These are phyloP conservation scores for Xylariales sp. DNA, from an alignment of 2,329 filamentous ascomycete genomes.

Conservation along the genomic window DNA sequence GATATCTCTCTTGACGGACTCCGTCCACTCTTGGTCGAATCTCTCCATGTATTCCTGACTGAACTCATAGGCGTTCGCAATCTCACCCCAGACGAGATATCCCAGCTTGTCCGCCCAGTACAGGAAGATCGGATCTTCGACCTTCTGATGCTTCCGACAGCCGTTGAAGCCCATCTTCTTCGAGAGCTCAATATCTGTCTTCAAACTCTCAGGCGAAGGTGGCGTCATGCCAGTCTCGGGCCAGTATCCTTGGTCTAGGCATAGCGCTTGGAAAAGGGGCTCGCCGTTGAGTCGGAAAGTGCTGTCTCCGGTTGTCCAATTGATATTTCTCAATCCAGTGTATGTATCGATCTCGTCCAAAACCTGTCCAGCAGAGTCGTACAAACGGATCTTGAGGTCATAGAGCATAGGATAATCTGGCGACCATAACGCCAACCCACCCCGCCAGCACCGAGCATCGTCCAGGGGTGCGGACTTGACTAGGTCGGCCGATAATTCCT, in stretches of 20 bases:
- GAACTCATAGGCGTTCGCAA: constrained; percentile 62
- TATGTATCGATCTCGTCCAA: constrained; percentile 56
- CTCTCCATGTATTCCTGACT: constrained; percentile 52
- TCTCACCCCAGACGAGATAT: constrained; percentile 60
- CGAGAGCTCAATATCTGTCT: constrained; percentile 48
- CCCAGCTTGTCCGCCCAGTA: constrained; percentile 59
- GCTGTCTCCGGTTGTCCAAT: constrained; percentile 54
- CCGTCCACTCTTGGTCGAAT: constrained; percentile 61
- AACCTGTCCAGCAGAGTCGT: constrained; percentile 32
- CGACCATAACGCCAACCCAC: constrained; percentile 58
- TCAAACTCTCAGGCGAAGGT: constrained; percentile 40
- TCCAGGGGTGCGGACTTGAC: constrained; percentile 28
- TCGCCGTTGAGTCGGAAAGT: constrained; percentile 55
- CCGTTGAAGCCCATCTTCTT: constrained; percentile 62
- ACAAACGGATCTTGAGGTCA: constrained; percentile 48
- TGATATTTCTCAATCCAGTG: constrained; percentile 55
- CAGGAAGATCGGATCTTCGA: constrained; percentile 56
- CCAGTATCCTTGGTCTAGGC: constrained; percentile 62
- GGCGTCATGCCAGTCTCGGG: constrained; percentile 56
- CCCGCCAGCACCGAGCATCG: constrained; percentile 39
- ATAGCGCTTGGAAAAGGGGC: constrained; percentile 56
- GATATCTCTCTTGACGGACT: constrained; percentile 57
- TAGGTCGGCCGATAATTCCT: constrained; percentile 33
- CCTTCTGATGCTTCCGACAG: constrained; percentile 61
- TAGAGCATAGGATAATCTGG: constrained; percentile 55